These are phyloP conservation scores for Umbelopsis ramanniana DNA, from an alignment of 192 early-diverging fungal species.

Conservation along the genomic window DNA sequence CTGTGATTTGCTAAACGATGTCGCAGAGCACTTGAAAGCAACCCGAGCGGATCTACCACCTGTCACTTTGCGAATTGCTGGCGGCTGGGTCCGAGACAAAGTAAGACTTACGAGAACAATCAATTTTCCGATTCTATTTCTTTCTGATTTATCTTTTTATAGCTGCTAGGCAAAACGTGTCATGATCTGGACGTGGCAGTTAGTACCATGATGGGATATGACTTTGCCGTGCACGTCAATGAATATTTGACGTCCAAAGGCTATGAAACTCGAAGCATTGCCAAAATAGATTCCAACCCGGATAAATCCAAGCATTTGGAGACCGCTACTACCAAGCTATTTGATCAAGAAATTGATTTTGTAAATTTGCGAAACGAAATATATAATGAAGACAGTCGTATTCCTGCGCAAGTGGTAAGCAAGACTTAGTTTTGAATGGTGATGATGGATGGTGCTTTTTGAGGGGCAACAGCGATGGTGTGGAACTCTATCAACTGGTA, in stretches of 20 bases:
- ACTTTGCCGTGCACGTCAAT: constrained; percentile 82
- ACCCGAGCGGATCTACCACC: constrained; percentile 49
- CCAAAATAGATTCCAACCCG: constrained; percentile 91
- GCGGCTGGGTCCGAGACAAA: constrained; percentile 99
- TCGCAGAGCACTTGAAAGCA: constrained; percentile 58
- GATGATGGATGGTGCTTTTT: not conserved
- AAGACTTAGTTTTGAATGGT: too few relatives aligned
- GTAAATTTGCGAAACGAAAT: constrained; percentile 93
- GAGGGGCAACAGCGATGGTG: not conserved
- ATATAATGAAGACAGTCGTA: constrained; percentile 81
- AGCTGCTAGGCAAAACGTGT: constrained; percentile 84
- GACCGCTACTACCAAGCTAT: constrained; percentile 88
- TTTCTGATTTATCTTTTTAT: not conserved
- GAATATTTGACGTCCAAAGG: constrained; percentile 56
- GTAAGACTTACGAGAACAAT: constrained; percentile 36
- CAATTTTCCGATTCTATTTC: too few relatives aligned
- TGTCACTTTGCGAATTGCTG: constrained; percentile 85
- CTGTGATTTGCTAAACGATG: constrained; percentile 66
- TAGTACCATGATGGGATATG: constrained; percentile 90
- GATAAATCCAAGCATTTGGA: constrained; percentile 97
- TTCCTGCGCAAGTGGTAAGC: constrained; percentile 70
- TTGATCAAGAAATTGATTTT: constrained; percentile 87
- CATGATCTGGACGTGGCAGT: constrained; percentile 96
- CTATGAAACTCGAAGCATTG: constrained; percentile 54
- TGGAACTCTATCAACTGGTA: not conserved